Conservation (phyloP, 257 asterid species). For the Thymus quinquecostatus region DNA sequence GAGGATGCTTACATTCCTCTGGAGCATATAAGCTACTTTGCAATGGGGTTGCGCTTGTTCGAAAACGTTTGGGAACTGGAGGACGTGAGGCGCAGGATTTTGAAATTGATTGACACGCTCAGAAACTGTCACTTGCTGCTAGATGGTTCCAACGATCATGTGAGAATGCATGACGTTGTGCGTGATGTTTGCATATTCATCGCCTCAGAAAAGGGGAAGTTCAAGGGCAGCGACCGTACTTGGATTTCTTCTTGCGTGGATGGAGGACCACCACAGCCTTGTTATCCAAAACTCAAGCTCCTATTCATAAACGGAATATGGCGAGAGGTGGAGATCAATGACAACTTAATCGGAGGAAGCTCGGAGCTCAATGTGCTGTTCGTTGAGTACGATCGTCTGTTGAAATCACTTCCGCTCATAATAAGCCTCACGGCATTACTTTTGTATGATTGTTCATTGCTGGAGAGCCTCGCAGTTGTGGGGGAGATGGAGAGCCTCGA, state of each 20-base stretch:
- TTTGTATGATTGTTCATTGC: neutral
- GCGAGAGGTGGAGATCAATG: no score
- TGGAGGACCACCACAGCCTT: neutral
- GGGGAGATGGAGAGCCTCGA: no score
- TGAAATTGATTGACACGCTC: no score
- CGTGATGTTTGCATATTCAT: slow-evolving; percentile 28
- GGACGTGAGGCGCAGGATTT: slow-evolving; percentile 23
- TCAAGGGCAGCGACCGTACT: no score
- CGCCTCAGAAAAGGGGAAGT: no score
- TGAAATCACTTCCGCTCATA: neutral
- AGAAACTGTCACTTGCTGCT: no score
- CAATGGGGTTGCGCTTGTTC: slow-evolving; percentile 1
- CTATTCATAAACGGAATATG: neutral
- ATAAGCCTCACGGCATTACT: neutral
- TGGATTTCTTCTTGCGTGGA: no score
- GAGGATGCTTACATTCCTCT: slow-evolving; percentile 19
- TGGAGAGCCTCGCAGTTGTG: slow-evolving; percentile 3
- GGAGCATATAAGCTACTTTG: no score
- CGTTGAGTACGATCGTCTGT: neutral
- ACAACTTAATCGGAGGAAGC: neutral
- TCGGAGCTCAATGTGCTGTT: slow-evolving; percentile 18
- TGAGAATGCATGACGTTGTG: slow-evolving; percentile 29
- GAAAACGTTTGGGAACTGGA: slow-evolving; percentile 5
- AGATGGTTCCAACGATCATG: no score
- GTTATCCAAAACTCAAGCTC: slow-evolving; percentile 20